Base-by-base conservation (phyloP, 768 basidiomycete species). In the Agaricus subrufescens region DNA sequence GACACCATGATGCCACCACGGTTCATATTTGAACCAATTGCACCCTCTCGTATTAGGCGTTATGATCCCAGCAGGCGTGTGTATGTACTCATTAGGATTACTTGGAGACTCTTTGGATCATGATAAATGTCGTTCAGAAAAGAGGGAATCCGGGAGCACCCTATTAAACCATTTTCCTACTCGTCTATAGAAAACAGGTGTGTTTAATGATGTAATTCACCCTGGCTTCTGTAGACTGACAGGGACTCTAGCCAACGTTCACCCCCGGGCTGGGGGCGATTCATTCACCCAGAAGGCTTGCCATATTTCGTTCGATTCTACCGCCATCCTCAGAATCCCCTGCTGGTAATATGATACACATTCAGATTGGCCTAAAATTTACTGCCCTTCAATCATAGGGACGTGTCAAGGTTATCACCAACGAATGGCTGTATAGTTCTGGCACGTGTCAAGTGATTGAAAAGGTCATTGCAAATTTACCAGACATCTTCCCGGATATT, bases 211-310 rank as follows among this genome's bases (percentile, higher is more conserved):
- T 19, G 19, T 19, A 19, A 19, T 19, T 19, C 19, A 19, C 19
- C 19, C 19, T 19, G 19, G 19, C 19, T 19, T 19, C 19, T 11
- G 34, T 34, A 34, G 8, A 11, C 34, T 34, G 8, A 34, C 7
- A 34, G 34, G 3, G 34, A 7, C 34, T 11, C 34, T 8, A 11
- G 8, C 8, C 7, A 11, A 34, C 34, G 34, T 19, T 44, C 46
- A 4, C 52, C 52, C 7, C 19, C 14, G n/a, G 44, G 44, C 8
- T 53, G 52, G 52, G 4, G 46, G 10, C n/a, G 43, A 12, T 7
- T 6, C n/a, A 27, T 53, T 7, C 52, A 53, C 25, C 52, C 52
- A 46, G 52, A 53, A 12, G 52, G 52, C 27, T 23, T 53, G 9
- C 52, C 52, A 10, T 53, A 34, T 37, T 53, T 53, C 14, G 19